phyloP scores from a whole-genome alignment of 176 grass and related monocot species.

The Paspalum vaginatum region DNA sequence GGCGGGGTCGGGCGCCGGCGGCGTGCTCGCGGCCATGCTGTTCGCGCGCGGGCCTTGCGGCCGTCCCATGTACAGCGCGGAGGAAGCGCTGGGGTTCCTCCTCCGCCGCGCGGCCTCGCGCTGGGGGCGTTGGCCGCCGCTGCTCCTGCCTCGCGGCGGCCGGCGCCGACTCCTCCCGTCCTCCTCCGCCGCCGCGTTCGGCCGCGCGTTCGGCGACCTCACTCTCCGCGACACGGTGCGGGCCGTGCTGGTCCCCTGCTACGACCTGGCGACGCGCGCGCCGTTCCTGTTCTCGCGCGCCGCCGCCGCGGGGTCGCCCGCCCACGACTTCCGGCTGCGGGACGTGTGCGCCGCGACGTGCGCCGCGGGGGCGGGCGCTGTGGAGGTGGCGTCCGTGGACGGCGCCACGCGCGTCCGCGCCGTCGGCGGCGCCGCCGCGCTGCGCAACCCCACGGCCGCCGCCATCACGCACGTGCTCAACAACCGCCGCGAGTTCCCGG shows the following conservation, averaged over 20 bases:
- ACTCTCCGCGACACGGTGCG: conserved; percentile 75
- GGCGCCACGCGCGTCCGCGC: conserved; percentile 60
- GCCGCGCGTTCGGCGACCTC: conserved; percentile 53
- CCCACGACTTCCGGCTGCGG: conserved; percentile 68
- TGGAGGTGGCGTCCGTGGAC: conserved; percentile 62
- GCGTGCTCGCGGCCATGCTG: conserved; percentile 81
- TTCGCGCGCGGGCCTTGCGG: conserved; percentile 52
- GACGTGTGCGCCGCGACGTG: conserved; percentile 91
- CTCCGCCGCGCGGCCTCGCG: conserved; percentile 1
- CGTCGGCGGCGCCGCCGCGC: conserved; percentile 57
- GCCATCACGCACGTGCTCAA: conserved; percentile 97
- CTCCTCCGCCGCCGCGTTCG: neutral
- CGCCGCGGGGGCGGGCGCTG: conserved; percentile 16
- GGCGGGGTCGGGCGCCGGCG: conserved; percentile 79
- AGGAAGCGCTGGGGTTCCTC: conserved; percentile 76
- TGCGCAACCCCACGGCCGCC: conserved; percentile 82
- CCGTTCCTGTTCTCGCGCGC: conserved; percentile 91
- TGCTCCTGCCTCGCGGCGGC: neutral
- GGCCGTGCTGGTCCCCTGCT: conserved; percentile 80
- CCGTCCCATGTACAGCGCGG: conserved; percentile 63
- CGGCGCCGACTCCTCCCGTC: neutral
- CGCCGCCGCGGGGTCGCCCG: conserved; percentile 57
- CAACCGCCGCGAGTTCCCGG: conserved; percentile 88
- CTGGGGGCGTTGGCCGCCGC: neutral
- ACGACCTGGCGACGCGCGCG: conserved; percentile 68